Percentiles rank a stretch among this genome's conserved stretches.
phyloP scores from a whole-genome alignment of 2,329 filamentous ascomycete genomes.

The Aspergillus sp. region DNA sequence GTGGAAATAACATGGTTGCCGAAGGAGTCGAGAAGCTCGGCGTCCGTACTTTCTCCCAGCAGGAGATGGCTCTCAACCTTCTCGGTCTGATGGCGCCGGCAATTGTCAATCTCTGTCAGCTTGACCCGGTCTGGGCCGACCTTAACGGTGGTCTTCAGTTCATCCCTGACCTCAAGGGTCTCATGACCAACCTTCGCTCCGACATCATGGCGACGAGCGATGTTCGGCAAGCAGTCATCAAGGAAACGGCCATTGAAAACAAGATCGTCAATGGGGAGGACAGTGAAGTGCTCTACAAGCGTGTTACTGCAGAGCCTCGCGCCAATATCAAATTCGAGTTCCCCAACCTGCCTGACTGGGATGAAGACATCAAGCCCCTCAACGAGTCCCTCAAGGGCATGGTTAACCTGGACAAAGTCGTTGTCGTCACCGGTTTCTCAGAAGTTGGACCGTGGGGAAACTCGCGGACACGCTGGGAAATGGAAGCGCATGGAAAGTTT shows the following conservation, averaged over 20 bases:
- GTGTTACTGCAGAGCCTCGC: conserved; percentile 86
- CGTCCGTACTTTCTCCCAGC: conserved; percentile 96
- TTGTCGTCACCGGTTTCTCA: conserved; percentile 94
- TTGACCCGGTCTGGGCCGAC: conserved; percentile 93
- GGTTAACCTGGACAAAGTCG: conserved; percentile 97
- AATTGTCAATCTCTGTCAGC: conserved; percentile 93
- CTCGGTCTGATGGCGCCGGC: conserved; percentile 92
- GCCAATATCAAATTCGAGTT: conserved; percentile 99
- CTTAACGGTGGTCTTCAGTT: conserved; percentile 97
- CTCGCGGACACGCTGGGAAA: conserved; percentile 96
- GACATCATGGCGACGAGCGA: conserved; percentile 95
- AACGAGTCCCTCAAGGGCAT: conserved; percentile 90
- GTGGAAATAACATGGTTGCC: conserved; percentile 94
- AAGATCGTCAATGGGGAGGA: conserved; percentile 94
- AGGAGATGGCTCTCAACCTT: conserved; percentile 99
- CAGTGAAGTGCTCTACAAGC: conserved; percentile 90
- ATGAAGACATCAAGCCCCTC: conserved; percentile 83
- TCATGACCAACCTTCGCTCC: conserved; percentile 90
- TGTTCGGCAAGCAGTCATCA: conserved; percentile 87
- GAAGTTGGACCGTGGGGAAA: conserved; percentile 90
- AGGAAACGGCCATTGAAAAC: conserved; percentile 95
- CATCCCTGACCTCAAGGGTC: conserved; percentile 89
- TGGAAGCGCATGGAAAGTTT: conserved; percentile 96
- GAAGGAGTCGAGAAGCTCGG: conserved; percentile 96
- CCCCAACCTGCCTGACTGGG: conserved; percentile 86